Base-by-base conservation (phyloP, 192 early-diverging fungal genomes). In the Chytriomyces sp. region DNA sequence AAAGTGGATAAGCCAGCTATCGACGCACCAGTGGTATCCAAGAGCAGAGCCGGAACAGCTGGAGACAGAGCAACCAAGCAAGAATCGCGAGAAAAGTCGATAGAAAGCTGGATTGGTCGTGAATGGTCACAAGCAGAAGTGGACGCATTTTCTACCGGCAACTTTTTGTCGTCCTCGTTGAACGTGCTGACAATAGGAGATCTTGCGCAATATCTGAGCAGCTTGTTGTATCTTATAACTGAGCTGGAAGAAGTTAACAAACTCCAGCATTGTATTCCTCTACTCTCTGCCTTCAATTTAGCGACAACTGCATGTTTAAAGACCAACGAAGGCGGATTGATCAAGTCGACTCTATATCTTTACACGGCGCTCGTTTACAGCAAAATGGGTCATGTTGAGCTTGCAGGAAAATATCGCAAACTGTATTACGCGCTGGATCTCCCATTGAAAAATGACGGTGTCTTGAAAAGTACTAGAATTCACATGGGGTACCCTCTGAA, bases 41-140 rank as follows among this genome's bases (percentile, higher is more conserved):
- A 75, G 26, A 75, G 64, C 46, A 23, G 73, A 64, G 35, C 73
- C 2, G 28, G 28, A 16, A 75, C 64, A 0, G 62, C 73, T 5
- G 10, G n/a, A 11, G 57, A 23, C 6, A 24, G 47, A 53, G 7
- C 8, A 0, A 13, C 26, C 23, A 16, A 9, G 11, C 53, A 57
- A 61, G 35, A 20, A 3, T 9, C 13, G 7, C 6, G 18, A 62
- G 18, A 16, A 50, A 65, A 65, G 50, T 28, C 61, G 44, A 10
- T 66, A 5, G 73, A 75, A 65, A 66, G 48, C 13, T 75, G 73
- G 73, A 46, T 75, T 11, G 73, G 73, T n/a, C 65, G n/a, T 24
- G 73, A 75, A 23, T 75, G 73, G 73, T 10, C 61, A 8, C 73
- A 64, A 24, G 1, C 18, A 8, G 73, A 45, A 65, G 65, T 47